Percentiles rank a stretch among this genome's conserved stretches.
Evolutionary conservation across 306 rosid genomes (phyloP).

Genomic region (Morella rubra): DNA sequence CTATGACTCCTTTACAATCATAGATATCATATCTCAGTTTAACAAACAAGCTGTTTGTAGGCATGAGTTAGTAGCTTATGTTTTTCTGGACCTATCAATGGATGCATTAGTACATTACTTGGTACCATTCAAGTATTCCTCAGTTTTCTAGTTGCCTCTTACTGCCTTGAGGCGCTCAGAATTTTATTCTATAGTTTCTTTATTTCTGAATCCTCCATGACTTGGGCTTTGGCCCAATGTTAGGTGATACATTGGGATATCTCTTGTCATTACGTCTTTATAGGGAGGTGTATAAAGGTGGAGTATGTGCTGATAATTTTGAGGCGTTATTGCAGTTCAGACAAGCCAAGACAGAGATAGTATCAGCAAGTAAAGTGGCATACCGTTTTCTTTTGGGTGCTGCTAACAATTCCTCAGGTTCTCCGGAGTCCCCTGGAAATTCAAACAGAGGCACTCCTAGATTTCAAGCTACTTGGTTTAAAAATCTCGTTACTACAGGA

Average conservation of each 20-base stretch:
- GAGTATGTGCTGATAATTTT: not conserved
- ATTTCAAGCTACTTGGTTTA: conserved; percentile 85
- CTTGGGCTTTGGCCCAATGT: not conserved
- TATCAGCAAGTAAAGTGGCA: conserved; percentile 93
- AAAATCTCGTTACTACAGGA: conserved; percentile 67
- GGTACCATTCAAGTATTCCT: not conserved
- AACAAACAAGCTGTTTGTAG: not conserved
- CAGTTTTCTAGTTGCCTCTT: not conserved
- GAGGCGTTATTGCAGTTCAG: conserved; percentile 63
- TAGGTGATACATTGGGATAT: not conserved
- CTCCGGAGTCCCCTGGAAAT: conserved; percentile 59
- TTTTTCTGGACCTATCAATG: not conserved
- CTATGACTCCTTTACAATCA: not conserved
- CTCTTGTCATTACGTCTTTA: not conserved
- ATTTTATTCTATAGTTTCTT: not conserved
- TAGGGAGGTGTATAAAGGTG: not conserved
- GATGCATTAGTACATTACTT: not conserved
- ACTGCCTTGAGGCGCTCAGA: not conserved
- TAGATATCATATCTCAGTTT: not conserved
- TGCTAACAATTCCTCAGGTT: conserved; percentile 52
- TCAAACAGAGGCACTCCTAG: conserved; percentile 68
- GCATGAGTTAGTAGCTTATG: not conserved
- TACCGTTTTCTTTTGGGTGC: conserved; percentile 79
- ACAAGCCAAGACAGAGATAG: conserved; percentile 93
- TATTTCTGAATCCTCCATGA: not conserved